These are phyloP conservation scores for Cucurbita moschata DNA, from an alignment of 306 rosid species.

Conservation along the genomic window DNA sequence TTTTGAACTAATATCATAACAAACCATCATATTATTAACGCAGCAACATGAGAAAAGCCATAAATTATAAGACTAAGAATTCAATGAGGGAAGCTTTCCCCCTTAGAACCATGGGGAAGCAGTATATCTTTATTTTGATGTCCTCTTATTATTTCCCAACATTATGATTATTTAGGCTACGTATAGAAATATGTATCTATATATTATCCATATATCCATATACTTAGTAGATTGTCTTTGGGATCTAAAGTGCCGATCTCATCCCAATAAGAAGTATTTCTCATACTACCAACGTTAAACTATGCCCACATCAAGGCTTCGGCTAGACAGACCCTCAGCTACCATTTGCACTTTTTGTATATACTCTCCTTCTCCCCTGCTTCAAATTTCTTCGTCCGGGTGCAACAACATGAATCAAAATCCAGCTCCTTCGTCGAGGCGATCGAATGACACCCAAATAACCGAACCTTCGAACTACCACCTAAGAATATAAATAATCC, in stretches of 20 bases:
- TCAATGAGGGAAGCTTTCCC: neutral
- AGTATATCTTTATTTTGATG: neutral
- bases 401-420: neutral
- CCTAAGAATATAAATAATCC: neutral
- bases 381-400: neutral
- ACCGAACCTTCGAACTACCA: neutral
- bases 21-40: no score
- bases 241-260: neutral
- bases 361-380: neutral
- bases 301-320: neutral
- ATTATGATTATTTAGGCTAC: neutral
- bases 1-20: no score
- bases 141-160: neutral
- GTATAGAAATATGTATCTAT: neutral
- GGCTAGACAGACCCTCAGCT: neutral
- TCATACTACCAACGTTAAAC: neutral
- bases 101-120: neutral
- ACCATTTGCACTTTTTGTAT: neutral
- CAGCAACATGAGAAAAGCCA: neutral
- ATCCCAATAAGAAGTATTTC: neutral
- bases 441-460: neutral
- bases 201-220: neutral
- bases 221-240: neutral
- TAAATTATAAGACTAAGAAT: neutral
- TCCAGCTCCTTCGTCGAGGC: neutral